Base-by-base conservation (phyloP, 2,329 filamentous ascomycete genomes). In the Cladosporium austrohemisphaericum region DNA sequence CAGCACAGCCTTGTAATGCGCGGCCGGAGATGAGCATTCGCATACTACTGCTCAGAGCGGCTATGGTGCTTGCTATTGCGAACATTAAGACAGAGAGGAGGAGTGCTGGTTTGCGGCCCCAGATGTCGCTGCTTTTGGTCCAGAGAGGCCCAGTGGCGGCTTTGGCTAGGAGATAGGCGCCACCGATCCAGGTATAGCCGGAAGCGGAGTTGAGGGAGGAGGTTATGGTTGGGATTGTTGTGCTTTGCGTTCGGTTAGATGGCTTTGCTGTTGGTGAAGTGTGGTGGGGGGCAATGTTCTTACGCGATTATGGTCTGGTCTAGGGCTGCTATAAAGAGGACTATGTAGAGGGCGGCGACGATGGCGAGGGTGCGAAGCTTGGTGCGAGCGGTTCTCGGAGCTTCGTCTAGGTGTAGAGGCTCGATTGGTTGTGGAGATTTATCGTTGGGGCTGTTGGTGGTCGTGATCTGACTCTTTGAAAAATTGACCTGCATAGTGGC, bases 181-280 rank as follows among this genome's bases (percentile, higher is more conserved):
- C 82, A 1, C 86, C 86, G 52, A 92, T 85, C 88, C 86, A 92
- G 11, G 90, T 85, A 86, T 86, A 91, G 19, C 85, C 86, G 13
- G 78, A 72, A 3, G 80, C 80, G 5, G 85, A 86, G 36, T 81
- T 62, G 53, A 91, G 79, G 52, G 85, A 74, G 26, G 68, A 67
- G 4, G 79, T 75, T 55, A 88, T 86, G 11, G 80, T 81, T 0
- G 84, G 83, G 4, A 86, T 73, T 5, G 83, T 81, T 0, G 83
- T 86, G 9, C 44, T 48, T 14, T 14, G n/a, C n/a, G n/a, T n/a
- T n/a, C n/a, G n/a, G n/a, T n/a, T n/a, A n/a, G n/a, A n/a, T n/a
- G n/a, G n/a, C n/a, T n/a, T n/a, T n/a, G n/a, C n/a, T n/a, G n/a
- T n/a, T n/a, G n/a, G n/a, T n/a, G n/a, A n/a, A n/a, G n/a, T n/a